phyloP scores from a whole-genome alignment of 1,284 basidiomycete genomes.

The Xerocomus minutiporus region DNA sequence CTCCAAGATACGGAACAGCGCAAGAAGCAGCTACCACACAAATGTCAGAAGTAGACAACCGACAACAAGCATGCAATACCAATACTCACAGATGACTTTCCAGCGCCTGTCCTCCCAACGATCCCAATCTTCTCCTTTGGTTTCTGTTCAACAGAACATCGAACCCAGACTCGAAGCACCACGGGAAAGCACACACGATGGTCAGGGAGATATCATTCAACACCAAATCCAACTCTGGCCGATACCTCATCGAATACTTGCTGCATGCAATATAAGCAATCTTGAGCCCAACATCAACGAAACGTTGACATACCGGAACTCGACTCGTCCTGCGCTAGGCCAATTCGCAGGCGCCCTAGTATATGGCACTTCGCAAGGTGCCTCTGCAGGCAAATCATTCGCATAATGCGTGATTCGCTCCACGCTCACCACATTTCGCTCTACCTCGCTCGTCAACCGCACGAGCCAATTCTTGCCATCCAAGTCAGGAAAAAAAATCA shows the following conservation, averaged over 20 bases:
- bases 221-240: slow-evolving; percentile 74
- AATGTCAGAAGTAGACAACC: background rate
- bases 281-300: too few relatives aligned
- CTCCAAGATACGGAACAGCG: slow-evolving; percentile 82
- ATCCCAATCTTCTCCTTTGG: slow-evolving; percentile 82
- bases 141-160: slow-evolving; percentile 37
- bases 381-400: slow-evolving; percentile 64
- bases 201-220: slow-evolving; percentile 70
- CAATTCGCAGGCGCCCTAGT: slow-evolving; percentile 59
- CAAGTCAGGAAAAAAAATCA: background rate
- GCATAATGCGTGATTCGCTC: slow-evolving; percentile 76
- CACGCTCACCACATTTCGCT: slow-evolving; percentile 90
- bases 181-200: slow-evolving; percentile 40
- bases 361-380: slow-evolving; percentile 68
- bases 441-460: slow-evolving; percentile 84
- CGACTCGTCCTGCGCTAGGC: slow-evolving; percentile 75
- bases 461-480: slow-evolving; percentile 79
- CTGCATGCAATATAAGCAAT: slow-evolving; percentile 32
- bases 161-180: background rate
- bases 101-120: slow-evolving; percentile 86
- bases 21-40: slow-evolving; percentile 48
- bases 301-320: slow-evolving; percentile 56
- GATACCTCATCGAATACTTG: slow-evolving; percentile 78
- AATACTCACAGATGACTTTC: slow-evolving; percentile 74
- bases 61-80: slow-evolving; percentile 19